These are phyloP conservation scores for Rosa lucieae DNA, from an alignment of 306 rosid genomes.

Conservation along the genomic window DNA sequence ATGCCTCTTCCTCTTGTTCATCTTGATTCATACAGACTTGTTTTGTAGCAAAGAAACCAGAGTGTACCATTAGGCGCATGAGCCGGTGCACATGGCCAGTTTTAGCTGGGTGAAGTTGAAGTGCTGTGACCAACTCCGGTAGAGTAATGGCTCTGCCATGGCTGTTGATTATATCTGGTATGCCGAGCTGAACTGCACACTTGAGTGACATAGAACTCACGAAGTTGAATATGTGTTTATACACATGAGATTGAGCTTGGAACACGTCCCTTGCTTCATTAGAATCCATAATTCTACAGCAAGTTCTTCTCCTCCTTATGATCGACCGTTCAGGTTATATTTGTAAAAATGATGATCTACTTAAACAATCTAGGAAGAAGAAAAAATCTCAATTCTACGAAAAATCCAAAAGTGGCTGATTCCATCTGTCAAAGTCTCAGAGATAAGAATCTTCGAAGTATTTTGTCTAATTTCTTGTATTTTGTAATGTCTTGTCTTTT, in stretches of 20 bases:
- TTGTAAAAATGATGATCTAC: neutral
- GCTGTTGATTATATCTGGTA: slow-evolving; percentile 43
- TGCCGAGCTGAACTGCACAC: slow-evolving; percentile 39
- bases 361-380: neutral
- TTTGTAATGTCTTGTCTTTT: too few species aligned
- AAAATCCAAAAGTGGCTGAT: neutral
- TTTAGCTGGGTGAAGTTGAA: slow-evolving; percentile 40
- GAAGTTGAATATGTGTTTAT: slow-evolving; percentile 38
- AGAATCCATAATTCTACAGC: neutral
- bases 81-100: slow-evolving; percentile 22
- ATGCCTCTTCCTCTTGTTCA: slow-evolving; percentile 24
- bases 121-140: slow-evolving; percentile 30
- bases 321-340: neutral
- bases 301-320: neutral
- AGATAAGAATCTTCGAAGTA: neutral
- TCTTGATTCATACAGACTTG: neutral
- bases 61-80: slow-evolving; percentile 40
- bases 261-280: slow-evolving; percentile 31
- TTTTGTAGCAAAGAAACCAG: slow-evolving; percentile 34
- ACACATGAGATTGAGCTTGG: slow-evolving; percentile 49
- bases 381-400: neutral
- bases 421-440: neutral
- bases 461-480: too few species aligned
- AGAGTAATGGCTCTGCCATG: slow-evolving; percentile 51
- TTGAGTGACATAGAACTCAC: slow-evolving; percentile 52